Evolutionary conservation across 192 early-diverging fungal genomes (phyloP), one percentile per base, ranked within the genome.

Genomic region (Phlyctochytrium arcticum): DNA sequence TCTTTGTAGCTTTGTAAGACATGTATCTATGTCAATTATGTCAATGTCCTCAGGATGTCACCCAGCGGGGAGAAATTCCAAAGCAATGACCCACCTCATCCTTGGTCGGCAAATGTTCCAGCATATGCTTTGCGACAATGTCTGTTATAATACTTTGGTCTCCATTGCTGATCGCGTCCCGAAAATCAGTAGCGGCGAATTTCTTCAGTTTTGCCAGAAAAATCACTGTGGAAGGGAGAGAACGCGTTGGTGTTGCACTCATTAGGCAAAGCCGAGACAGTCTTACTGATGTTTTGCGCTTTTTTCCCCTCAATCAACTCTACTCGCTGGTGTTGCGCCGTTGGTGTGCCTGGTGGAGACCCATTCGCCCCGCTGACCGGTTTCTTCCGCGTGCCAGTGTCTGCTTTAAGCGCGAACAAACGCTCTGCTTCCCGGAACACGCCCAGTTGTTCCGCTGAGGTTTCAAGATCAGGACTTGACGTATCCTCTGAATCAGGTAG

Each of bases 241-340:
- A n/a, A n/a, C n/a, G n/a, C n/a, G n/a, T n/a, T n/a, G n/a, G n/a
- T n/a, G n/a, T n/a, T n/a, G n/a, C n/a, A n/a, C n/a, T n/a, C n/a
- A n/a, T n/a, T n/a, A n/a, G n/a, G n/a, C n/a, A 3, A 21, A 17
- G 4, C 15, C 29, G 19, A 8, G 50, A 27, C 30, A 15, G 15
- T 26, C 67, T 57, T 59, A 79, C 77, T 75, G 29, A 79, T 70
- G 54, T 76, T 79, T 36, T 79, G 77, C 4, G 73, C 77, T 54
- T 71, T 72, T 49, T 72, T 75, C 33, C 59, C 60, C 64, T 79
- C 73, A 37, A 79, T 73, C 48, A 79, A 31, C 8, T 62, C 54
- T 1, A 79, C 63, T 56, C 71, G 71, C 24, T 56, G 24, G 3
- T 32, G 24, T 29, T 71, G 54, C 17, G 12, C 10, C 10, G 24